Evolutionary conservation across 805 yeast species (phyloP).

Genomic region (Cyberlindnera mrakii): DNA sequence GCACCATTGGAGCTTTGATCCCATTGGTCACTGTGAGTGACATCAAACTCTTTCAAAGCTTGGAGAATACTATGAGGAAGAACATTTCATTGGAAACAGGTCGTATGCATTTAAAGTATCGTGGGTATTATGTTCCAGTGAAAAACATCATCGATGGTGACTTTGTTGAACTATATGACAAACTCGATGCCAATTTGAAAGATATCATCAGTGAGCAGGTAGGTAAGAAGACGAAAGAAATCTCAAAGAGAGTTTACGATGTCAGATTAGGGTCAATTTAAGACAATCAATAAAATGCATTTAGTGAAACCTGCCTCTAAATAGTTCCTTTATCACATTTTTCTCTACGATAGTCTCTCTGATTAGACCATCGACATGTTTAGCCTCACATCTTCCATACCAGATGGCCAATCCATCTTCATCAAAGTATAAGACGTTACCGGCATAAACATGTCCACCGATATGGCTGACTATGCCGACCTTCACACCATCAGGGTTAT

Average conservation of each 20-base stretch:
- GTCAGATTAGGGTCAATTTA: slow-evolving; percentile 32
- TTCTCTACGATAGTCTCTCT: slow-evolving; percentile 44
- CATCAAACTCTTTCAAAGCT: slow-evolving; percentile 45
- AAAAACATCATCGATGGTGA: slow-evolving; percentile 86
- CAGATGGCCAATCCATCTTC: slow-evolving; percentile 40
- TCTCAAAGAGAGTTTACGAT: slow-evolving; percentile 47
- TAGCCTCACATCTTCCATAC: slow-evolving; percentile 74
- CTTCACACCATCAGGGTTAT: slow-evolving; percentile 25
- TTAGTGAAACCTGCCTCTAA: slow-evolving; percentile 36
- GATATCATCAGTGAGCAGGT: slow-evolving; percentile 27
- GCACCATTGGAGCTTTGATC: slow-evolving; percentile 67
- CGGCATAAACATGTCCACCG: slow-evolving; percentile 86
- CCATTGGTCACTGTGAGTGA: slow-evolving; percentile 66
- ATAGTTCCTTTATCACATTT: slow-evolving; percentile 48
- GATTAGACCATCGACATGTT: slow-evolving; percentile 60
- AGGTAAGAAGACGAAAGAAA: slow-evolving; percentile 42
- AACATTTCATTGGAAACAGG: slow-evolving; percentile 35
- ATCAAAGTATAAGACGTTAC: slow-evolving; percentile 60
- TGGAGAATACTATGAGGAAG: slow-evolving; percentile 43
- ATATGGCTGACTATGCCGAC: slow-evolving; percentile 66
- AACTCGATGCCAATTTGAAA: slow-evolving; percentile 6
- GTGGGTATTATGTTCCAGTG: slow-evolving; percentile 80
- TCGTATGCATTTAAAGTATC: slow-evolving; percentile 57
- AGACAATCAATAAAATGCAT: background rate
- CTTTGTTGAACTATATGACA: slow-evolving; percentile 48